phyloP scores from a whole-genome alignment of 2,329 filamentous ascomycete species.

The Stagonosporopsis rhizophila region DNA sequence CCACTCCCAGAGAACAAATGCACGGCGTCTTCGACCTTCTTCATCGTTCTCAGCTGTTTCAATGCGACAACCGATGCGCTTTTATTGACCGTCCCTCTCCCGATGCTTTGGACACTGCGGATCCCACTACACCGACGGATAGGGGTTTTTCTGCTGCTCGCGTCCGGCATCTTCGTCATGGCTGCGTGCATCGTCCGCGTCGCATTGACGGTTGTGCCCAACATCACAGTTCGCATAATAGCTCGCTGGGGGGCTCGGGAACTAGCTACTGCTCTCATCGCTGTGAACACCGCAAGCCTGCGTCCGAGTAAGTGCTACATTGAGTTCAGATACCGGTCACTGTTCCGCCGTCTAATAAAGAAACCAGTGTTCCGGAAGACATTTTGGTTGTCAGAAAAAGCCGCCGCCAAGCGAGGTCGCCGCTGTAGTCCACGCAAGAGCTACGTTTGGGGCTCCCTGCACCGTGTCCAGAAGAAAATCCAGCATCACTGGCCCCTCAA shows the following conservation, averaged over 20 bases:
- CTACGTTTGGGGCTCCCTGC: conserved; percentile 4
- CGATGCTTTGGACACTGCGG: conserved; percentile 16
- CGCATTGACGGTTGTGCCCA: conserved; percentile 14
- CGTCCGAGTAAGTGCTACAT: conserved; percentile 14
- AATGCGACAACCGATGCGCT: conserved; percentile 14
- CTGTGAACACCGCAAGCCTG: conserved; percentile 18
- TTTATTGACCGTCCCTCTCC: conserved; percentile 16
- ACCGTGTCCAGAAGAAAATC: background rate
- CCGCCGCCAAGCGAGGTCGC: background rate
- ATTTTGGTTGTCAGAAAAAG: background rate
- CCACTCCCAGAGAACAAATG: conserved; percentile 10
- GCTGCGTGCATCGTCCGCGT: conserved; percentile 19
- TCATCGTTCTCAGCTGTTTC: conserved; percentile 18
- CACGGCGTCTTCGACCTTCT: conserved; percentile 14
- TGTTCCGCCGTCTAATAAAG: background rate
- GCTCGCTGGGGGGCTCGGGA: conserved; percentile 18
- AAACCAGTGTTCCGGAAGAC: background rate
- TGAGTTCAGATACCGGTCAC: background rate
- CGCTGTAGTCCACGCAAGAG: background rate
- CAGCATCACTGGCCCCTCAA: background rate
- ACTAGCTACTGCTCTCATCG: conserved; percentile 15
- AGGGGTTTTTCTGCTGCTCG: conserved; percentile 11
- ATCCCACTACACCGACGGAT: conserved; percentile 13
- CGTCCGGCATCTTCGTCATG: conserved; percentile 21
- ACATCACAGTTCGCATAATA: conserved; percentile 18